These are phyloP conservation scores for Rhodotorula mucilaginosa DNA, from an alignment of 1,284 basidiomycete species.

Conservation along the genomic window DNA sequence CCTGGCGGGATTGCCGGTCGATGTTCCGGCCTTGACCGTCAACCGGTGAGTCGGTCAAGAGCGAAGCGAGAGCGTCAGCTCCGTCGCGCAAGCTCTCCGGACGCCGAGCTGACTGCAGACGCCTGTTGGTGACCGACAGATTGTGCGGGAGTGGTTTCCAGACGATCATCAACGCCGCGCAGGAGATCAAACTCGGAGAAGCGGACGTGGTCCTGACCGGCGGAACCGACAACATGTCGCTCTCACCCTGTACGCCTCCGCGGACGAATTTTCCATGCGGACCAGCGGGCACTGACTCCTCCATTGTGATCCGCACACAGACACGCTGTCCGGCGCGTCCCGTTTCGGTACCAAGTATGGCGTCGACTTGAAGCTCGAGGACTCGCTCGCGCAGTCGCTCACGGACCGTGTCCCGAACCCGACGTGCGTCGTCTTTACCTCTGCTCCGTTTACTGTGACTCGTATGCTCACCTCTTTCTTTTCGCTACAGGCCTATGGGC, in stretches of 20 bases:
- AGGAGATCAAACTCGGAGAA: constrained; percentile 84
- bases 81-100: neutral
- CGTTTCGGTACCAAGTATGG: constrained; percentile 53
- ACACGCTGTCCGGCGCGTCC: constrained; percentile 51
- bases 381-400: constrained; percentile 56
- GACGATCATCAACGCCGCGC: constrained; percentile 86
- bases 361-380: constrained; percentile 58
- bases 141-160: constrained; percentile 97
- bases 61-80: neutral
- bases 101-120: neutral
- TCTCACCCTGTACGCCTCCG: constrained; percentile 60
- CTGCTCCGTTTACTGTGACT: no score
- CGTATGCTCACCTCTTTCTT: no score
- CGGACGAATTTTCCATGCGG: constrained; percentile 32
- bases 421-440: constrained; percentile 18
- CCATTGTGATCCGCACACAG: neutral
- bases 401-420: constrained; percentile 55
- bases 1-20: constrained; percentile 64
- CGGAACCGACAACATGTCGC: constrained; percentile 97
- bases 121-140: constrained; percentile 55
- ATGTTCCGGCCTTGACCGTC: constrained; percentile 56
- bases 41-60: constrained; percentile 50
- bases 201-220: constrained; percentile 84
- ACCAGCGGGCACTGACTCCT: neutral
- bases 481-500: constrained; percentile 24